Evolutionary conservation across 441 rosid genomes (phyloP).

Genomic region (Francoa sonchifolia): DNA sequence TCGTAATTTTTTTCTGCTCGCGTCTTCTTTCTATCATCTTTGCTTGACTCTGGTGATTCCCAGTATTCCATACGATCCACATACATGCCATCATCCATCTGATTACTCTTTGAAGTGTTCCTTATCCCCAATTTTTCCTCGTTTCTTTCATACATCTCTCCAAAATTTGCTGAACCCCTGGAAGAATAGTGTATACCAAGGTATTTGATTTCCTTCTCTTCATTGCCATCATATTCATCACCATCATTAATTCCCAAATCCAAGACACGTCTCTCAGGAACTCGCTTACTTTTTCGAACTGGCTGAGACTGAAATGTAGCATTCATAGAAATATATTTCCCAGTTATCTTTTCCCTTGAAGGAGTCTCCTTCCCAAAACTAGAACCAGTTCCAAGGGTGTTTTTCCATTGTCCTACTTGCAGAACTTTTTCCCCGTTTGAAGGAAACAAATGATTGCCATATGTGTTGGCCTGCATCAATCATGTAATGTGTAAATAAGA

Average conservation of each 20-base stretch:
- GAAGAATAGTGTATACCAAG: constrained; percentile 56
- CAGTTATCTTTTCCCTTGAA: constrained; percentile 29
- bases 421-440: no score
- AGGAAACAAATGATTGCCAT: no score
- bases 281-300: constrained; percentile 75
- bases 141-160: constrained; percentile 26
- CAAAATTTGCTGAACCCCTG: no score
- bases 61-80: constrained; percentile 28
- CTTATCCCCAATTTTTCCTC: constrained; percentile 42
- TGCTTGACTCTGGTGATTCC: constrained; percentile 23
- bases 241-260: constrained; percentile 56
- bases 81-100: no score
- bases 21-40: constrained; percentile 43
- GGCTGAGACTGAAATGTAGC: constrained; percentile 45
- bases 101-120: constrained; percentile 42
- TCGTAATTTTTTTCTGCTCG: constrained; percentile 28
- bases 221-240: constrained; percentile 64
- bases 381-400: no score
- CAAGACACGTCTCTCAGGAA: constrained; percentile 46
- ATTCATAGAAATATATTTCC: constrained; percentile 27
- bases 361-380: constrained; percentile 41
- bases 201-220: constrained; percentile 73
- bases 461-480: no score
- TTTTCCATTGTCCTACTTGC: no score
- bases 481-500: no score